These are phyloP conservation scores for Chaetomium cochliodes DNA, from an alignment of 495 filamentous ascomycete species.

Conservation along the genomic window DNA sequence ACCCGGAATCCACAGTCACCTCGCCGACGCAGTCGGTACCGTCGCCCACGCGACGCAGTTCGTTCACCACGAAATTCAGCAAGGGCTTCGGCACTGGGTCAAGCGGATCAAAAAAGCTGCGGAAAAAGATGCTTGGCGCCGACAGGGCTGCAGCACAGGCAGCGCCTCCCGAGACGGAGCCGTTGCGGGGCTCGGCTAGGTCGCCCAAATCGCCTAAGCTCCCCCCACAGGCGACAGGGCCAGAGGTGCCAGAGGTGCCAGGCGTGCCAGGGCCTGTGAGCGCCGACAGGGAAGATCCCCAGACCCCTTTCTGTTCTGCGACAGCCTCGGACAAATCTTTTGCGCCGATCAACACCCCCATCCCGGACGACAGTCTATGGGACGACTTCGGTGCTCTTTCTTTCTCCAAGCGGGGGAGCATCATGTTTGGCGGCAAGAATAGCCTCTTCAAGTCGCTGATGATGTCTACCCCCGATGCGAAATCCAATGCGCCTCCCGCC, in stretches of 20 bases:
- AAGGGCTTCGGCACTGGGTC: slow-evolving; percentile 44
- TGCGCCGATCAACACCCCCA: slow-evolving; percentile 50
- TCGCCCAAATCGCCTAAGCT: slow-evolving; percentile 28
- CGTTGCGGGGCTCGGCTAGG: slow-evolving; percentile 27
- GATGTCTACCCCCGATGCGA: slow-evolving; percentile 12
- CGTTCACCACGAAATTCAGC: slow-evolving; percentile 32
- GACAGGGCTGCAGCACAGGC: slow-evolving; percentile 28
- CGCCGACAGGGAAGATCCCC: slow-evolving; percentile 16
- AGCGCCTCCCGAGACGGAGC: slow-evolving; percentile 18
- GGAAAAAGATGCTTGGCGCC: slow-evolving; percentile 38
- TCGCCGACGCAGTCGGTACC: slow-evolving; percentile 20
- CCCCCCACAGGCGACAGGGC: slow-evolving; percentile 31
- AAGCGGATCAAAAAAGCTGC: slow-evolving; percentile 30
- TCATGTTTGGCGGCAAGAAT: slow-evolving; percentile 59
- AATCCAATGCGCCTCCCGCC: background rate
- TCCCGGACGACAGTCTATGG: slow-evolving; percentile 53
- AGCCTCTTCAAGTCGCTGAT: slow-evolving; percentile 24
- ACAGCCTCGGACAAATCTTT: slow-evolving; percentile 29
- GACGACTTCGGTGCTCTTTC: slow-evolving; percentile 50
- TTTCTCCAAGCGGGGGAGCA: slow-evolving; percentile 63
- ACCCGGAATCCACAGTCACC: slow-evolving; percentile 6
- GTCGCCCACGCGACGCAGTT: slow-evolving; percentile 24
- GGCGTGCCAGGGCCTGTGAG: slow-evolving; percentile 25
- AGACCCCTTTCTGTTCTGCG: slow-evolving; percentile 28
- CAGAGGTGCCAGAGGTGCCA: background rate